phyloP scores from a whole-genome alignment of 164 flowering plant genomes.

The Cinnamomum chago region DNA sequence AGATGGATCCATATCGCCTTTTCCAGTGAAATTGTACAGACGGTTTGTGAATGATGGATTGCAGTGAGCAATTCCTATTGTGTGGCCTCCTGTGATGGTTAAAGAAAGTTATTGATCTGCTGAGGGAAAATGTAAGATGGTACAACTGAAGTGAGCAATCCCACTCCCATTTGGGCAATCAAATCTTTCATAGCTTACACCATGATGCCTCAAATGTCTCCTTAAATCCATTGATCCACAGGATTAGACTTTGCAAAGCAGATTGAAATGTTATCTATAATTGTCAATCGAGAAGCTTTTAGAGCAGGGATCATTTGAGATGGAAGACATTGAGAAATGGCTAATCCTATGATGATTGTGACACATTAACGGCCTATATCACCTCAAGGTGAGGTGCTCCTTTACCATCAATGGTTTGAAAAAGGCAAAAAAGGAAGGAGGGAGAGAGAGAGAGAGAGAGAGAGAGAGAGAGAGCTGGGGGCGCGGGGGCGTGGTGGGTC shows the following conservation, averaged over 20 bases:
- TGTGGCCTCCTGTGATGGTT: conserved; percentile 25
- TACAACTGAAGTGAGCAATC: too few species aligned
- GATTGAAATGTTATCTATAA: not conserved
- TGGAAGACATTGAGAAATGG: not conserved
- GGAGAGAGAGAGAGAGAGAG: too few species aligned
- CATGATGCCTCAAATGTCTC: not conserved
- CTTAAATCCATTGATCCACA: not conserved
- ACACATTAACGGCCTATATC: not conserved
- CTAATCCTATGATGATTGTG: not conserved
- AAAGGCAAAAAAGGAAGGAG: not conserved
- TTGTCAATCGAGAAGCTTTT: not conserved
- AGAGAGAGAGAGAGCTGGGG: too few species aligned
- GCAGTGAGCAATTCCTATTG: conserved; percentile 31
- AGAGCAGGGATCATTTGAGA: not conserved
- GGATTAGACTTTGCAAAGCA: not conserved
- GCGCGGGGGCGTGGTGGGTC: too few species aligned
- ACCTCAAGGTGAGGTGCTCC: not conserved
- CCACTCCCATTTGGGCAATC: not conserved
- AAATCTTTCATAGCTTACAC: not conserved
- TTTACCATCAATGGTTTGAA: not conserved
- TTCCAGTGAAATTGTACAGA: conserved; percentile 57
- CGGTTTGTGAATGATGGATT: conserved; percentile 21
- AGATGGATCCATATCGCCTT: conserved; percentile 29
- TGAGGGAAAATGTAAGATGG: not conserved
- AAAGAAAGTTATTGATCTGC: not conserved